Percentiles rank a stretch among this genome's conserved stretches.
Evolutionary conservation across 306 rosid species (phyloP).

Genomic region (Astragalus glycyphyllos): DNA sequence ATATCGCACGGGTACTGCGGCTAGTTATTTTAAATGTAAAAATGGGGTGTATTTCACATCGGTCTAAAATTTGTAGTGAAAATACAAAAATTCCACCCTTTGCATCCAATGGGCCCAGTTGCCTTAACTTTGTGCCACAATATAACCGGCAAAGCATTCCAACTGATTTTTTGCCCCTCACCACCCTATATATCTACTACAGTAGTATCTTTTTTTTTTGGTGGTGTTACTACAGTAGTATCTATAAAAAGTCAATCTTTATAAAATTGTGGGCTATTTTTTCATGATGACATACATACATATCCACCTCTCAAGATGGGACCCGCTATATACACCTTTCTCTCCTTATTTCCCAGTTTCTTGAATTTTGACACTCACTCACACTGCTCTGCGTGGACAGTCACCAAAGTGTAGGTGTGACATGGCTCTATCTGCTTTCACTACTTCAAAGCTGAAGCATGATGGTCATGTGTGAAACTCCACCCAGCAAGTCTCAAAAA

Average conservation of each 20-base stretch:
- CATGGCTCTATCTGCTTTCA: slow-evolving; percentile 53
- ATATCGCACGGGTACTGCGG: no score
- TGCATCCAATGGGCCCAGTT: slow-evolving; percentile 40
- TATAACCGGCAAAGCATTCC: slow-evolving; percentile 58
- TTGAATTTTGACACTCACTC: slow-evolving; percentile 14
- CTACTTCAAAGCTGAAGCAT: slow-evolving; percentile 63
- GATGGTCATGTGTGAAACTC: slow-evolving; percentile 53
- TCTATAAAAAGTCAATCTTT: slow-evolving; percentile 45
- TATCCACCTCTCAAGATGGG: slow-evolving; percentile 46
- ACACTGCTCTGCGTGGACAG: slow-evolving; percentile 31
- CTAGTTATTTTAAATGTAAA: no score
- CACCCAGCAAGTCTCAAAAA: slow-evolving; percentile 39
- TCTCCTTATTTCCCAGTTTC: slow-evolving; percentile 26
- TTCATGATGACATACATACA: no score
- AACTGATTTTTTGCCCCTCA: slow-evolving; percentile 36
- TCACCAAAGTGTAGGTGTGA: slow-evolving; percentile 48
- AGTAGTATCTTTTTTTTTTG: no score
- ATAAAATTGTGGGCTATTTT: slow-evolving; percentile 22
- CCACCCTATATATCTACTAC: slow-evolving; percentile 34
- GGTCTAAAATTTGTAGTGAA: no score
- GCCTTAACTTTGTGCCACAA: slow-evolving; percentile 63
- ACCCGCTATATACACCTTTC: background rate
- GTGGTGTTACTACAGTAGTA: no score
- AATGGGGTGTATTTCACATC: no score
- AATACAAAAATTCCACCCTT: no score